phyloP scores from a whole-genome alignment of 768 basidiomycete species.

The Filobasidium floriforme region DNA sequence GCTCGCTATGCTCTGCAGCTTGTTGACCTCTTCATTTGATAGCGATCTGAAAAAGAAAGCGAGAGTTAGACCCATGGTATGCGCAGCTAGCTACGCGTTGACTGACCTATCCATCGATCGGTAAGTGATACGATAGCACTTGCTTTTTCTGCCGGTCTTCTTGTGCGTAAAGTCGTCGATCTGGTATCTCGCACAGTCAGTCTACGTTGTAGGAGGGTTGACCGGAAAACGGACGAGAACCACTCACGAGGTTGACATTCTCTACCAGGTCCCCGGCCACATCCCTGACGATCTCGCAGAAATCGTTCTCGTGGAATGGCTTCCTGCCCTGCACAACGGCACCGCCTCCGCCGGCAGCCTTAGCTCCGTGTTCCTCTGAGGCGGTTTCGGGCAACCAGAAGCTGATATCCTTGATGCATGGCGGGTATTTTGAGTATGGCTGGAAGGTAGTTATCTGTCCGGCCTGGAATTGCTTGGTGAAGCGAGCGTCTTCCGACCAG shows the following conservation, averaged over 20 bases:
- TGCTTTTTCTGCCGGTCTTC: conserved; percentile 67
- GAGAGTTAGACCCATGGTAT: neutral
- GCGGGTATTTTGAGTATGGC: conserved; percentile 85
- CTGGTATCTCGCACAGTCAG: conserved; percentile 48
- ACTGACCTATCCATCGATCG: conserved; percentile 87
- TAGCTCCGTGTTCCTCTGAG: conserved; percentile 33
- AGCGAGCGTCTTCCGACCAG: conserved; percentile 85
- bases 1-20: conserved; percentile 55
- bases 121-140: conserved; percentile 88
- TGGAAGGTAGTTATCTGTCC: conserved; percentile 74
- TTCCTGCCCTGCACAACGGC: conserved; percentile 14
- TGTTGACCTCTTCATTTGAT: conserved; percentile 80
- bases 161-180: conserved; percentile 87
- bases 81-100: neutral
- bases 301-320: conserved; percentile 83
- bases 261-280: conserved; percentile 87
- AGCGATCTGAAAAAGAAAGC: conserved; percentile 55
- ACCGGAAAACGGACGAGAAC: too few species aligned
- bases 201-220: neutral
- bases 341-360: conserved; percentile 25
- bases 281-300: conserved; percentile 89
- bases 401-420: conserved; percentile 87
- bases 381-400: conserved; percentile 64
- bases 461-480: conserved; percentile 69
- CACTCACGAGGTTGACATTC: conserved; percentile 69